Base-by-base conservation (phyloP, 176 grass and related monocot species). In the Avena eriantha region DNA sequence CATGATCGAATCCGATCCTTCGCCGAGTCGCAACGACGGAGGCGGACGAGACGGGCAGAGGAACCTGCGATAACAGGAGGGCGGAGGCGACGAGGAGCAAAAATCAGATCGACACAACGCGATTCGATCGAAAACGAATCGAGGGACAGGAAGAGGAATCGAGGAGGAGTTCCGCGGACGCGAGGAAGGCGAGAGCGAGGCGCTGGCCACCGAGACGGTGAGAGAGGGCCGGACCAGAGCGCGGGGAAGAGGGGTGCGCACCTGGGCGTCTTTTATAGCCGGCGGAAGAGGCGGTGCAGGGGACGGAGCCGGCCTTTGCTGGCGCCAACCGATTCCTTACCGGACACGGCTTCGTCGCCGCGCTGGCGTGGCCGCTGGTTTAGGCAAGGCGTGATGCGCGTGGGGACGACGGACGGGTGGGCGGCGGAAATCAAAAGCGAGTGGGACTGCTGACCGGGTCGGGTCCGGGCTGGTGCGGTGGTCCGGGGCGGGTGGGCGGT, bases 261-360 rank as follows among this genome's bases (percentile, higher is more conserved):
- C 31, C 10, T 8, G 54, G 31, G 55, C 73, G 46, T 46, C 0
- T 56, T 87, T 73, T 90, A 73, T 90, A 82, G 54, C 22, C 55
- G 73, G 2, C 9, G 3, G 65, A 10, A 12, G 46, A 79, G 84
- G 79, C 84, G 84, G 84, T 54, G 63, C 57, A 3, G 8, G 22
- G 12, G 1, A 22, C 39, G 46, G 4, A 16, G 60, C 2, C 1
- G 6, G 48, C 23, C 49, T 15, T 11, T 0, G 4, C n/a, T 22
- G 50, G 83, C 63, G 79, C 79, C 84, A 90, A n/a, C 88, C 67
- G 57, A 12, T 0, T 79, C 80, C 74, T 55, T 39, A 5, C 34
- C 74, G 66, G 55, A 48, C 84, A 90, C 84, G 80, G 84, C 6
- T 41, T 41, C 39, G 39, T 41, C 65, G 21, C 41, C n/a, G 8